Base-by-base conservation (phyloP, 768 basidiomycete genomes). In the Lentinula edodes region DNA sequence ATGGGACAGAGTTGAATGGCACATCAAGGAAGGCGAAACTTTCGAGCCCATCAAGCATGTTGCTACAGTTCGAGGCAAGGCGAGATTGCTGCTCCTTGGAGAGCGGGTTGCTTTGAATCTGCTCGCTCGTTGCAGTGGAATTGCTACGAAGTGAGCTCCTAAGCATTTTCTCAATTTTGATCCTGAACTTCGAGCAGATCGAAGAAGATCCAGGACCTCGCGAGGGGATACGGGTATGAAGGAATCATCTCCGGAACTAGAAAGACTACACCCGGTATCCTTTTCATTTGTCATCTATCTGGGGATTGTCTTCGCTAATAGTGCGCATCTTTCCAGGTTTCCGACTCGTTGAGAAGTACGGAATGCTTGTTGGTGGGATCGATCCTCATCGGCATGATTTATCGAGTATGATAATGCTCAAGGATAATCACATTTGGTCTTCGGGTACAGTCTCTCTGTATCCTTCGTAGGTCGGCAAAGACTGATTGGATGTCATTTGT, bases 391-490 rank as follows among this genome's bases (percentile, higher is more conserved):
- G 97, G 23, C 89, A 97, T 66, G 95, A 98, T 73, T 81, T 98
- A n/a, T 95, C 92, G 34, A 92, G 91, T 71, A 98, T 99, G 97
- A 95, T 99, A 70, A 99, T 99, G 97, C 85, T 99, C 68, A 98
- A 98, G 75, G 97, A 99, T 68, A 99, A 99, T 71, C 97, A 99
- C 71, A 92, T 98, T 70, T 98, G 95, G 95, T 96, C 95, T 3
- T 91, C 88, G 46, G 95, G 95, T 88, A 69, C 63, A 80, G 58
- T 28, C 28, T 2, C n/a, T 61, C 45, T 38, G 65, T 34, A 41
- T 43, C 28, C 39, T 61, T 32, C 36, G 3, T 61, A 28, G 23
- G 36, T 58, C 43, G 36, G n/a, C 13, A n/a, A 8, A 23, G 52
- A 48, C 56, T 62, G 51, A 63, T 65, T 50, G 63, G 48, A 57